These are phyloP conservation scores for Fusarium goolgardi DNA, from an alignment of 2,329 filamentous ascomycete species.

Conservation along the genomic window DNA sequence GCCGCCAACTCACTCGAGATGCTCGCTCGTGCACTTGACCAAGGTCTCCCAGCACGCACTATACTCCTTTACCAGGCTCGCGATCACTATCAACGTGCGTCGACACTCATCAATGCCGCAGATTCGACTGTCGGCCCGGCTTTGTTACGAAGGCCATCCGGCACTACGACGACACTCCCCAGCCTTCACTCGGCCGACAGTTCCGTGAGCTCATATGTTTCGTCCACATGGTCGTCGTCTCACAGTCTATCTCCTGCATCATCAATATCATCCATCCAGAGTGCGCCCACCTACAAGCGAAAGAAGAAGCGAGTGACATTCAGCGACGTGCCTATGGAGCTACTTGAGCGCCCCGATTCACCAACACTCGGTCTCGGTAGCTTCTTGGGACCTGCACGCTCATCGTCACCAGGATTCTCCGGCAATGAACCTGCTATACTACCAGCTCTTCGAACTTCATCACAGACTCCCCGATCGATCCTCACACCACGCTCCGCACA, in stretches of 20 bases:
- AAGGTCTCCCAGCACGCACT: slow-evolving; percentile 59
- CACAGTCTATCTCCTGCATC: slow-evolving; percentile 42
- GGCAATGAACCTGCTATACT: slow-evolving; percentile 9
- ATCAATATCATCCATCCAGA: slow-evolving; percentile 58
- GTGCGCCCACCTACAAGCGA: slow-evolving; percentile 40
- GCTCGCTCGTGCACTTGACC: slow-evolving; percentile 62
- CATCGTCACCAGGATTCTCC: slow-evolving; percentile 41
- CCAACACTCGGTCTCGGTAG: slow-evolving; percentile 69
- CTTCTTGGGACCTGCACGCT: slow-evolving; percentile 47
- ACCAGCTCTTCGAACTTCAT: slow-evolving; percentile 15
- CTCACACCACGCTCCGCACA: slow-evolving; percentile 30
- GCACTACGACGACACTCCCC: slow-evolving; percentile 50
- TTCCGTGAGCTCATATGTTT: slow-evolving; percentile 57
- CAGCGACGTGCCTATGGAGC: slow-evolving; percentile 53
- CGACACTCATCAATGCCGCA: slow-evolving; percentile 59
- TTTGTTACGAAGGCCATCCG: slow-evolving; percentile 55
- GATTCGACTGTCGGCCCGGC: slow-evolving; percentile 57
- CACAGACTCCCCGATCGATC: slow-evolving; percentile 37
- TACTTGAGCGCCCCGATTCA: slow-evolving; percentile 67
- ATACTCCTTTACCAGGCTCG: slow-evolving; percentile 64
- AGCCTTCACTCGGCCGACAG: slow-evolving; percentile 57
- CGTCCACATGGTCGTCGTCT: slow-evolving; percentile 40
- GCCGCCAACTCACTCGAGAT: slow-evolving; percentile 70
- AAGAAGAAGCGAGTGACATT: slow-evolving; percentile 59
- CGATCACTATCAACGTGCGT: slow-evolving; percentile 63